These are phyloP conservation scores for Xylaria polymorpha DNA, from an alignment of 2,329 filamentous ascomycete species.

Conservation along the genomic window DNA sequence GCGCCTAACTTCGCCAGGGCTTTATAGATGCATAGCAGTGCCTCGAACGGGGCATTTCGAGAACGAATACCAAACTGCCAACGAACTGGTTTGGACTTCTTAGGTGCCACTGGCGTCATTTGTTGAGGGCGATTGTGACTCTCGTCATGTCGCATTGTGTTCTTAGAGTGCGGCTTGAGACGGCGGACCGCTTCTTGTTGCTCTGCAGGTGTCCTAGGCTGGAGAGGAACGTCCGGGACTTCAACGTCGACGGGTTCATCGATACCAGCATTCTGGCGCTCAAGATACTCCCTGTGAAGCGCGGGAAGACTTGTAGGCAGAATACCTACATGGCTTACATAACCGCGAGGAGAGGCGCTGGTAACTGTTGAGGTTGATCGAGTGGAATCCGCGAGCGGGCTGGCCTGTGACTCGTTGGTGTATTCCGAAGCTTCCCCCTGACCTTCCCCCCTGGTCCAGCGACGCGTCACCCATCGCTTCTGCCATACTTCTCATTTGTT, in stretches of 20 bases:
- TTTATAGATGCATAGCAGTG: slow-evolving; percentile 94
- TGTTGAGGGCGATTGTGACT: slow-evolving; percentile 68
- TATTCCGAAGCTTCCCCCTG: slow-evolving; percentile 35
- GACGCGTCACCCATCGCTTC: slow-evolving; percentile 58
- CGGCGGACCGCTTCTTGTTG: slow-evolving; percentile 83
- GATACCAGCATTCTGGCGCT: slow-evolving; percentile 69
- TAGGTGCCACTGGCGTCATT: slow-evolving; percentile 72
- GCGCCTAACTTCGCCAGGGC: slow-evolving; percentile 88
- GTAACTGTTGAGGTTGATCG: slow-evolving; percentile 65
- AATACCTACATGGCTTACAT: slow-evolving; percentile 88
- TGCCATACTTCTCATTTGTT: slow-evolving; percentile 67
- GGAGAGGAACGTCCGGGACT: slow-evolving; percentile 61
- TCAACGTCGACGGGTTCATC: slow-evolving; percentile 58
- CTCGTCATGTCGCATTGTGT: slow-evolving; percentile 75
- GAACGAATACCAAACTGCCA: slow-evolving; percentile 99
- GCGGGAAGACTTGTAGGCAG: slow-evolving; percentile 90
- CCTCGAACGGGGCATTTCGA: slow-evolving; percentile 92
- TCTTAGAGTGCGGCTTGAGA: slow-evolving; percentile 85
- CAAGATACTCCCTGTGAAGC: slow-evolving; percentile 92
- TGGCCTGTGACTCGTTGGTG: slow-evolving; percentile 54
- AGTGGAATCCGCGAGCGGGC: slow-evolving; percentile 66
- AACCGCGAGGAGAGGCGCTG: slow-evolving; percentile 62
- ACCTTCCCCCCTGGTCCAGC: slow-evolving; percentile 35
- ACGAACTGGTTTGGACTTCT: slow-evolving; percentile 83
- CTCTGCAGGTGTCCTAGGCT: slow-evolving; percentile 73